These are phyloP conservation scores for Exophiala xenobiotica DNA, from an alignment of 2,329 filamentous ascomycete genomes.

Conservation along the genomic window DNA sequence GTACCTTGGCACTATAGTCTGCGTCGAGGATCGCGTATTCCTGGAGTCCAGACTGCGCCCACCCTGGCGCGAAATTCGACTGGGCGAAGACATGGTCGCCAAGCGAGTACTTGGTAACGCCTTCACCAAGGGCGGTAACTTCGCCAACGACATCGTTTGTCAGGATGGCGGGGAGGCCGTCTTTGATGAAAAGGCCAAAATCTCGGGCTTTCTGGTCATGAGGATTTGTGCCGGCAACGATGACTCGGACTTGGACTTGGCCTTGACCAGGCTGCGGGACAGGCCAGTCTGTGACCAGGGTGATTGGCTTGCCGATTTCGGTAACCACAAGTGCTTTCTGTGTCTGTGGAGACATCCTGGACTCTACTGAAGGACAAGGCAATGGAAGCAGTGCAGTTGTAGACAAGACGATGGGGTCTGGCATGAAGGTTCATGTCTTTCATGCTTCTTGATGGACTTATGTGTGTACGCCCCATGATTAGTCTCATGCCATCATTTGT, in stretches of 20 bases:
- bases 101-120: slow-evolving; percentile 29
- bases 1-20: slow-evolving; percentile 35
- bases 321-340: slow-evolving; percentile 22
- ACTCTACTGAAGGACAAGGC: too few species aligned
- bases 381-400: too few species aligned
- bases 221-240: slow-evolving; percentile 36
- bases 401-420: too few species aligned
- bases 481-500: too few species aligned
- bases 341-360: slow-evolving; percentile 13
- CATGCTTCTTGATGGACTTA: too few species aligned
- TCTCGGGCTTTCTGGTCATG: slow-evolving; percentile 45
- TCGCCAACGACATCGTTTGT: slow-evolving; percentile 39
- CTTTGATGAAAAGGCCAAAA: slow-evolving; percentile 38
- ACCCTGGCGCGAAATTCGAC: slow-evolving; percentile 9
- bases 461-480: too few species aligned
- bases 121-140: slow-evolving; percentile 34
- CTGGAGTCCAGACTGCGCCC: slow-evolving; percentile 36
- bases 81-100: slow-evolving; percentile 39
- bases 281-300: slow-evolving; percentile 19
- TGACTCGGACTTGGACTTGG: slow-evolving; percentile 42
- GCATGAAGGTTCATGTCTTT: too few species aligned
- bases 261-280: slow-evolving; percentile 35
- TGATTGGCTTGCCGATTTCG: slow-evolving; percentile 20
- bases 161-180: slow-evolving; percentile 35
- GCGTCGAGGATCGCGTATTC: slow-evolving; percentile 41